Conservation (phyloP, 2,329 filamentous ascomycete genomes). For the Exophiala alcalophila region DNA sequence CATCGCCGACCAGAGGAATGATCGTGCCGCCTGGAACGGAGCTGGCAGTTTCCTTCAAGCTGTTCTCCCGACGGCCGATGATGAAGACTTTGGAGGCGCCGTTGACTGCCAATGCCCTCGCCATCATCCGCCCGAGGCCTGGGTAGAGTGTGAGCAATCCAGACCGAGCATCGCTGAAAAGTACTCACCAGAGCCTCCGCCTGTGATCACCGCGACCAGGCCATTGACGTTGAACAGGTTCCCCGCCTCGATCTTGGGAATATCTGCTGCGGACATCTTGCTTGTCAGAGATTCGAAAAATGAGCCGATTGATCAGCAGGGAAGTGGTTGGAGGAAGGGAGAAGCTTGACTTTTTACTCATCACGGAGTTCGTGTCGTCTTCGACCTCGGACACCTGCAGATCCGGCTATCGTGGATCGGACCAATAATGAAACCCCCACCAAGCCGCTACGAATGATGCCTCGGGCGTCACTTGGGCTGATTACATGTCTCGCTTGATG, state of each 20-base stretch:
- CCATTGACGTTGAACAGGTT: constrained; percentile 51
- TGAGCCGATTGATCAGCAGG: background rate
- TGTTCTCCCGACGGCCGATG: constrained; percentile 48
- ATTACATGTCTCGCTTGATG: too few species aligned
- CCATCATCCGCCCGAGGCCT: constrained; percentile 47
- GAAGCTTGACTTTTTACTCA: too few species aligned
- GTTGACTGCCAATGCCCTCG: constrained; percentile 45
- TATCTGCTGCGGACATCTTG: constrained; percentile 17
- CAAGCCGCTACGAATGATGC: too few species aligned
- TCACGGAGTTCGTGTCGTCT: too few species aligned
- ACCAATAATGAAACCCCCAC: too few species aligned
- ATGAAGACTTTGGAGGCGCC: constrained; percentile 55
- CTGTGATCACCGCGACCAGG: constrained; percentile 53
- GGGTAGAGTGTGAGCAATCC: constrained; percentile 2
- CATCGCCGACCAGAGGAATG: constrained; percentile 45
- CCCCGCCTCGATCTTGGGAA: constrained; percentile 20
- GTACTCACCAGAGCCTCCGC: constrained; percentile 49
- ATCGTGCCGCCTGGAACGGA: constrained; percentile 40
- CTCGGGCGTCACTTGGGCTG: too few species aligned
- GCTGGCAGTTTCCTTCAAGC: constrained; percentile 45
- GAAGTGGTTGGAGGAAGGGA: background rate
- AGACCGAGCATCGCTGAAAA: background rate
- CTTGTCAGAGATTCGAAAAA: background rate
- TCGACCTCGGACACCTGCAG: too few species aligned
- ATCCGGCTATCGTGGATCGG: too few species aligned